Base-by-base conservation (phyloP, 257 asterid species). In the Verbena officinalis region DNA sequence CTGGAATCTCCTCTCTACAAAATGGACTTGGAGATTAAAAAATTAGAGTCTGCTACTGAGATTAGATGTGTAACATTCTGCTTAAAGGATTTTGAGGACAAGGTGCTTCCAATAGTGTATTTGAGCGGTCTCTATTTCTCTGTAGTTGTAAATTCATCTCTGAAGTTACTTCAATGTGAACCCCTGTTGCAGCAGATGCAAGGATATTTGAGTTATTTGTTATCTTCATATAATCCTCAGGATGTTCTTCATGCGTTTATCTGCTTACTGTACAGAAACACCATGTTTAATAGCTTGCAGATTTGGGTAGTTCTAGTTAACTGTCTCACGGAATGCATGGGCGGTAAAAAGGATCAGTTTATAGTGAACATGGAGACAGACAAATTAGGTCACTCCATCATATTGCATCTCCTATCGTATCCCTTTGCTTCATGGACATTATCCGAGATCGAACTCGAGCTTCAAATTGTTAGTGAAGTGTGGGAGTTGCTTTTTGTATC, bases 1-100 rank as follows among this genome's bases (percentile, higher is more conserved):
- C 69, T 90, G 62, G 83, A 69, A 70, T 86, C 91, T 66, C 89
- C 85, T 77, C 89, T 86, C 20, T 89, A 86, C 85, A 81, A 83
- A 77, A 76, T 84, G 80, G 55, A 59, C 55, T 31, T 79, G 50
- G 86, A 81, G 44, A 51, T 77, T 16, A 70, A 72, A 40, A 77
- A 49, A n/a, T 53, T 76, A 54, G 78, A 73, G 55, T 64, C 53
- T 63, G 65, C 73, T 57, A 46, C 56, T 44, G 80, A 69, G 69
- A 49, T 72, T 60, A 81, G 67, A 48, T 45, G 48, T 59, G 79
- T 44, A 31, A 50, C 39, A 30, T 45, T 59, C 62, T 53, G 75
- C 81, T 64, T 62, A 43, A 44, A 52, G 68, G 79, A 71, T 72
- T 69, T 67, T 62, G 79, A 67, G 73, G 84, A 75, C 59, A 77